These are phyloP conservation scores for Phalaenopsis equestris DNA, from an alignment of 106 monocot genomes.

Conservation along the genomic window DNA sequence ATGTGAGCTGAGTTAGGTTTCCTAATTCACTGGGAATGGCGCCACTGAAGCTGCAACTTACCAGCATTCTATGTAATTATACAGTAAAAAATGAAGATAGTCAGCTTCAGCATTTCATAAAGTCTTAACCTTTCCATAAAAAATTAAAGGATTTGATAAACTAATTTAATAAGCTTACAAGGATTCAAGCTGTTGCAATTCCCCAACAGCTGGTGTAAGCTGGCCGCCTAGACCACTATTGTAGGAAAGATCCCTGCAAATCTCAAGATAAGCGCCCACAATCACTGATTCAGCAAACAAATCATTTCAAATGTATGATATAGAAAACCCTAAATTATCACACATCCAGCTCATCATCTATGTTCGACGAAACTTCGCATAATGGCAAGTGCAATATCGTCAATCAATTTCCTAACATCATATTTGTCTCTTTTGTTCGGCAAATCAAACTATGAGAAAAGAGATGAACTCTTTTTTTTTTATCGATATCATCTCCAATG, in stretches of 20 bases:
- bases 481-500: not conserved
- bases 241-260: constrained; percentile 45
- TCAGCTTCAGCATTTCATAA: not conserved
- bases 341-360: not conserved
- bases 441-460: too few species aligned
- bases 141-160: not conserved
- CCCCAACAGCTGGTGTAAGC: constrained; percentile 23
- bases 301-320: not conserved
- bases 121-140: not conserved
- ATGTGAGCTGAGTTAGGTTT: constrained; percentile 6
- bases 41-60: constrained; percentile 14
- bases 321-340: not conserved
- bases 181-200: constrained; percentile 29
- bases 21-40: constrained; percentile 9
- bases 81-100: not conserved
- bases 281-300: not conserved
- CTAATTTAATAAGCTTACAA: constrained; percentile 23
- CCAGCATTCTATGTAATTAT: constrained; percentile 13
- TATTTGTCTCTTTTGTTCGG: too few species aligned
- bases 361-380: not conserved
- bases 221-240: constrained; percentile 31
- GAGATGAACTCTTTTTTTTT: too few species aligned
- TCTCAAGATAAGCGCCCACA: not conserved
- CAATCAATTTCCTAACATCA: not conserved
- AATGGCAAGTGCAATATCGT: not conserved